Evolutionary conservation across 2,329 filamentous ascomycete genomes (phyloP).

Genomic region (Karstenula rhodostoma): DNA sequence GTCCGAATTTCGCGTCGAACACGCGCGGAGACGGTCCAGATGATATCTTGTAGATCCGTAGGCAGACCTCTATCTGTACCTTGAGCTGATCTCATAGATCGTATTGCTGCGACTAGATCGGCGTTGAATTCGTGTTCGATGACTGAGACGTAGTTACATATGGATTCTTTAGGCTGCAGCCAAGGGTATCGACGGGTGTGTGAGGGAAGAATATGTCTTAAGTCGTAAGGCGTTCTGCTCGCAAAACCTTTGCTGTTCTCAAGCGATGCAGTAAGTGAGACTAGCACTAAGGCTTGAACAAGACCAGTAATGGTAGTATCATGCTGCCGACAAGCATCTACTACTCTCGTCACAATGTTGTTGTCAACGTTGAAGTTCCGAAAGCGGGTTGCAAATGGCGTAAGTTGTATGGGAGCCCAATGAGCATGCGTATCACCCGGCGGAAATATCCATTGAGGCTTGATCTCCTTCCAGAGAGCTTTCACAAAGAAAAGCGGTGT

Average conservation of each 20-base stretch:
- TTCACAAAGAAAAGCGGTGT: constrained; percentile 13
- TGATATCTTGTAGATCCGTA: constrained; percentile 2
- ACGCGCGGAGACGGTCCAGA: background rate
- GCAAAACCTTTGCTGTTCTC: constrained; percentile 12
- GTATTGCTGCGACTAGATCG: constrained; percentile 14
- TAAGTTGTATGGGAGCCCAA: background rate
- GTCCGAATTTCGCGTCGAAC: constrained; percentile 1
- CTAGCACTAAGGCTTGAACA: constrained; percentile 14
- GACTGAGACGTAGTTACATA: constrained; percentile 21
- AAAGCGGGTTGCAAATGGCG: constrained; percentile 19
- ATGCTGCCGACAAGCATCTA: constrained; percentile 16
- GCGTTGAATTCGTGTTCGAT: constrained; percentile 19
- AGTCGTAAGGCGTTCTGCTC: constrained; percentile 19
- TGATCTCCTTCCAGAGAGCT: constrained; percentile 20
- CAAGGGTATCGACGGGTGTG: constrained; percentile 4
- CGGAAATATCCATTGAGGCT: constrained; percentile 20
- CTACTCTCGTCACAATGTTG: constrained; percentile 10
- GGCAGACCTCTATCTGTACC: background rate
- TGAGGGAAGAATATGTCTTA: constrained; percentile 15
- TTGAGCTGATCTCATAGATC: background rate
- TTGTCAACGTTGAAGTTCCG: constrained; percentile 15
- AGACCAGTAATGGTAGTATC: constrained; percentile 21
- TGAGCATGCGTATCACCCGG: constrained; percentile 6
- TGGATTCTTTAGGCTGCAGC: constrained; percentile 1
- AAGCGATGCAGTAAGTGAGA: constrained; percentile 17